phyloP scores from a whole-genome alignment of 2,329 filamentous ascomycete genomes.

The Lachnellula arida region DNA sequence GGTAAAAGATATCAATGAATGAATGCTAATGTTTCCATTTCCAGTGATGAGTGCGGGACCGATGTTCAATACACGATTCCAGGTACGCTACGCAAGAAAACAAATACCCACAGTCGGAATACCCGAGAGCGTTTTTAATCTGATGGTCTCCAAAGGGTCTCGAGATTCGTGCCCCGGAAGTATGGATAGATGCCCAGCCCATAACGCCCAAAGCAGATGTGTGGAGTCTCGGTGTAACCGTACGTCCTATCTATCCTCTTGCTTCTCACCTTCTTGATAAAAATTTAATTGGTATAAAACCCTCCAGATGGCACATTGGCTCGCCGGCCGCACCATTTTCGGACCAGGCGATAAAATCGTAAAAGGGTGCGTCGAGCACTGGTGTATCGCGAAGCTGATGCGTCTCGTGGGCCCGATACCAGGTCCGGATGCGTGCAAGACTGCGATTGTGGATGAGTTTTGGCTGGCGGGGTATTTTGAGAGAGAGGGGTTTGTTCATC shows the following conservation, averaged over 20 bases:
- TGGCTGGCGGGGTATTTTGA: not conserved
- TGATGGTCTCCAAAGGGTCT: not conserved
- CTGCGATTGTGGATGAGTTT: not conserved
- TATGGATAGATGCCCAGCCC: slow-evolving; percentile 6
- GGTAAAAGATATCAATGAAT: not conserved
- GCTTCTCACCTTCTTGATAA: not conserved
- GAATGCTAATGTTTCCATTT: not conserved
- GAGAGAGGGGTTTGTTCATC: not conserved
- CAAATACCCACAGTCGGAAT: no score
- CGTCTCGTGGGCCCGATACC: slow-evolving; percentile 17
- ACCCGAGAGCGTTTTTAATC: no score
- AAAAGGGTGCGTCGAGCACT: slow-evolving; percentile 18
- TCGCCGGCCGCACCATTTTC: slow-evolving; percentile 17
- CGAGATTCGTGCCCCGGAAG: not conserved
- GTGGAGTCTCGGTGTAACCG: slow-evolving; percentile 24
- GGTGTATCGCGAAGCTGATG: slow-evolving; percentile 25
- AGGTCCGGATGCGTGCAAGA: slow-evolving; percentile 6
- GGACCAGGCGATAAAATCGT: slow-evolving; percentile 20
- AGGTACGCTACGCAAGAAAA: no score
- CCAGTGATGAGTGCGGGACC: no score
- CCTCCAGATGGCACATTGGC: slow-evolving; percentile 16
- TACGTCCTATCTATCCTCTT: not conserved
- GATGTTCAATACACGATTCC: no score
- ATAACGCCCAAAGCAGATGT: slow-evolving; percentile 18
- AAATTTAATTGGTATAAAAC: not conserved